Base-by-base conservation (phyloP, 2,329 filamentous ascomycete species). In the Talaromyces piceae region DNA sequence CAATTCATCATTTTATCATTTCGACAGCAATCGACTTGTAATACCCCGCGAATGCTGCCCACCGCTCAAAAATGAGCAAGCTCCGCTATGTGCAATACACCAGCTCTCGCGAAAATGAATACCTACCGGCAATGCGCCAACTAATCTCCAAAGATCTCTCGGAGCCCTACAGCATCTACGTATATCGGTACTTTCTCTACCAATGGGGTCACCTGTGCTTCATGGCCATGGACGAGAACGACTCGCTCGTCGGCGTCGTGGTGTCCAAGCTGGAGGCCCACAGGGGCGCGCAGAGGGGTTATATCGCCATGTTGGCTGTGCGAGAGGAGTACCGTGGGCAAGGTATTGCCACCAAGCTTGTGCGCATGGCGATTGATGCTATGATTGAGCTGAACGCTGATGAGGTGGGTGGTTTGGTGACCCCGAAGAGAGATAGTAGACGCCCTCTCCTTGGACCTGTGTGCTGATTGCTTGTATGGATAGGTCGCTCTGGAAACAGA, bases 291-390 rank as follows among this genome's bases (percentile, higher is more conserved):
- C 77, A 90, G 57, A 82, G 93, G 56, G 93, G 93, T 52, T 98
- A 98, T 72, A 97, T 98, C 60, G 93, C 93, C 63, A 98, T 98
- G 93, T 79, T 98, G 39, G 93, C 93, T n/a, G 91, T 95, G 4
- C 82, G 84, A 41, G 82, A 88, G 33, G 75, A 83, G 23, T 86
- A 88, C 62, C 84, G 93, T 20, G 90, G 91, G 5, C 81, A 84
- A 57, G 91, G 93, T 1, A 90, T 98, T 53, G 93, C 87, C 1
- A 95, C 90, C 0, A 83, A 84, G 37, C 77, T 98, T 8, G 93
- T 98, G n/a, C 82, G 85, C 56, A 84, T 83, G 76, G 90, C 91
- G 18, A 91, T 98, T 56, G 89, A 95, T 59, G 86, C 87, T 56
- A 98, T 98, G 93, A 81, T 83, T 9, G 79, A 81, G 52, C 79